Base-by-base conservation (phyloP, 495 filamentous ascomycete species). In the Trichocladium antarcticum region DNA sequence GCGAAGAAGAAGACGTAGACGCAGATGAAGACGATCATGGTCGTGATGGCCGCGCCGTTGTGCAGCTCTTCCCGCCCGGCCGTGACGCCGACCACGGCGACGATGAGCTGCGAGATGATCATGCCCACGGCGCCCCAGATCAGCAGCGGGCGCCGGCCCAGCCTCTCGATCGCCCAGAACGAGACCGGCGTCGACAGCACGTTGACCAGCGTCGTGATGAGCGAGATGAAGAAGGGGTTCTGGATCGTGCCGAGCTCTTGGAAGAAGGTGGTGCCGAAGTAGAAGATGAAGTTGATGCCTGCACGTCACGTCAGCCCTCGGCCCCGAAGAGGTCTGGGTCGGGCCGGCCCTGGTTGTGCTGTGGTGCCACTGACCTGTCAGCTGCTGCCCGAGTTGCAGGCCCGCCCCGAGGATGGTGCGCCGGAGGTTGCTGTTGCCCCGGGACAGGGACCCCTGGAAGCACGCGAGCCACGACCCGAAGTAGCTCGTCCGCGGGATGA, bases 1-100 rank as follows among this genome's bases (percentile, higher is more conserved):
- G 85, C 85, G 55, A 87, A 89, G 68, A 80, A 83, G 67, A 84
- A 84, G 61, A 89, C 85, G 74, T 87, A 87, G 70, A 89, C 79
- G 68, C 83, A 84, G 51, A 85, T 81, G 64, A 87, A 87, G 16
- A 84, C 76, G 37, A 89, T 84, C 60, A 76, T 74, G 17, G 74
- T 65, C 53, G 77, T 78, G 58, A 83, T 78, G 5, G 80, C 74
- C 9, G 56, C 61, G 61, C 81, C 76, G 69, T 82, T 75, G 57
- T 61, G 16, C 22, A 47, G 48, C n/a, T 57, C 53, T 62, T 66
- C 62, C 17, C 49, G 21, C 7, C 73, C 76, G 21, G 71, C 74
- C 7, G 78, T 76, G 20, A 79, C 74, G 52, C 84, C 84, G 29
- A 87, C 63, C 54, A 85, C 82, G 49, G 78, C 87, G 28, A 89